Evolutionary conservation across 208 protist genomes (phyloP), one percentile per base, ranked within the genome.

Genomic region (Endotrypanum monterogeii): DNA sequence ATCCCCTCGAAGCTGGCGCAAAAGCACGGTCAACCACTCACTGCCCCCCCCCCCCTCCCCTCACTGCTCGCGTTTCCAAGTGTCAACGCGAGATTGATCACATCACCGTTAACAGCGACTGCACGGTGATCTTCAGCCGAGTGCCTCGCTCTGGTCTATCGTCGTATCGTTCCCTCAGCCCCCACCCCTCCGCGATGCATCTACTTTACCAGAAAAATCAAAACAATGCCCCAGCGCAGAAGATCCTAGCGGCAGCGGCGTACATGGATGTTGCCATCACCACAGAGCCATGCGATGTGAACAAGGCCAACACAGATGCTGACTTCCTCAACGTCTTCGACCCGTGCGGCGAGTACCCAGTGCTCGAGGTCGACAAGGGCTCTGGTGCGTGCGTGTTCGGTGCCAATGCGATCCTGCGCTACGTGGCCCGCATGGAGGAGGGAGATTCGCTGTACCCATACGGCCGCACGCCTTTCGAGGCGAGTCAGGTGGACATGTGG

Each of bases 401-500:
- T 79, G 83, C 87, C 50, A 92, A 94, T 67, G 90, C 93, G 3
- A 97, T 97, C 73, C 52, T 94, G 50, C 84, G 91, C 57, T 86
- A 92, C 78, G 83, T 97, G 51, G 93, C 89, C 9, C 87, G 89
- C 71, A 54, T 68, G 39, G 60, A 81, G 23, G 74, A 87, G 67
- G 79, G 71, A 52, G 75, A 78, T 37, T 66, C 66, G 30, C 67
- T 74, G 35, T 83, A 87, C 75, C 79, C 94, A 20, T 95, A 95
- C 76, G 93, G 93, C 72, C 74, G 82, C 78, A 95, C 86, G 1
- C 82, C 80, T 0, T 93, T 91, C 62, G 89, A 96, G 79, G 87
- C 82, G 25, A 84, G 82, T 57, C 89, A 95, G 83, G 84, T 95
- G 9, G 93, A 97, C 82, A 88, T 78, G 80, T 97, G 93, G 93